Base-by-base conservation (phyloP, 306 rosid species). In the Purshia tridentata region DNA sequence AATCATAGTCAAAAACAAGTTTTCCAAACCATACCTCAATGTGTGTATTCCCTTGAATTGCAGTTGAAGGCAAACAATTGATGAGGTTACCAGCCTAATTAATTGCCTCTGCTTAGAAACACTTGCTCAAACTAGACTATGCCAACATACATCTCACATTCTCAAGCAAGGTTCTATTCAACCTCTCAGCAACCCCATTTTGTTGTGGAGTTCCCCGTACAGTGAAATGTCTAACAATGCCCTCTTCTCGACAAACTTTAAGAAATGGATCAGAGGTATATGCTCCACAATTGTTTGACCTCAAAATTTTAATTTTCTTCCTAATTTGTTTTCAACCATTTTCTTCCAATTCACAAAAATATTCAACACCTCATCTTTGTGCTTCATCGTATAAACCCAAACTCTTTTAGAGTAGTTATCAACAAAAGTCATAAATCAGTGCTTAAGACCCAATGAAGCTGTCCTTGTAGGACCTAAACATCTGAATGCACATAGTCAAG, bases 1-100 rank as follows among this genome's bases (percentile, higher is more conserved):
- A 10, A 48, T 48, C 1, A 48, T 23, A 67, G 9, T 47, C 56
- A 16, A 4, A 8, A 63, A 19, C 42, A 37, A 29, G 61, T 6
- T 39, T 52, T 55, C 65, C 22, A 55, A 22, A 18, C 52, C 22
- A 70, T 70, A 55, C 42, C 51, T 55, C 65, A 6, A 54, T 37
- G 4, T 41, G 52, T 40, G 53, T 53, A n/a, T 70, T 70, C 2
- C 53, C 53, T 4, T 52, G 48, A 18, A 70, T 2, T 39, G 13
- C 53, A 18, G 6, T 6, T 1, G 15, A 22, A 7, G 40, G 57
- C 5, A 67, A 20, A 4, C 18, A 8, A 11, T 67, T 47, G 19
- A 70, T 14, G 16, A 56, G n/a, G 44, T 19, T 44, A 23, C 20
- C 13, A 9, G 65, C 20, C 20, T 56, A 70, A 11, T 19, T 54